Percentiles rank a stretch among this genome's conserved stretches.
These are phyloP conservation scores for Phaeophleospora eucalypticola DNA, from an alignment of 2,329 filamentous ascomycete genomes.

Conservation along the genomic window DNA sequence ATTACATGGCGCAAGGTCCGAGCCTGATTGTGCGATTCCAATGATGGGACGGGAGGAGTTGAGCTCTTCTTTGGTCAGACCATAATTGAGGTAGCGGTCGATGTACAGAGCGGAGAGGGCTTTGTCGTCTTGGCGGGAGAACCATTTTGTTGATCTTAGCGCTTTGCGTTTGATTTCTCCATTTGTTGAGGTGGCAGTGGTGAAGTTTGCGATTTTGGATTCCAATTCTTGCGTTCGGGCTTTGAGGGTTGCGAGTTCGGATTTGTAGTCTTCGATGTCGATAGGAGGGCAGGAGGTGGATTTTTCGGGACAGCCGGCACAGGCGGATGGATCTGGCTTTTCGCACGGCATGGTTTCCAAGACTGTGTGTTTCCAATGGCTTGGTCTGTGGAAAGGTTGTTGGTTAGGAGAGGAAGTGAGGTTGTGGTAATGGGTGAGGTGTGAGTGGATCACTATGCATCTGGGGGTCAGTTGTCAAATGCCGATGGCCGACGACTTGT, in stretches of 20 bases:
- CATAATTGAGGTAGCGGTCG: constrained; percentile 31
- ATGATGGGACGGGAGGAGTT: constrained; percentile 29
- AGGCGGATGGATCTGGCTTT: too few relatives aligned
- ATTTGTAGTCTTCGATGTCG: constrained; percentile 32
- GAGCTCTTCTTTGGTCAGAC: constrained; percentile 29
- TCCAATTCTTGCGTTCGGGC: constrained; percentile 29
- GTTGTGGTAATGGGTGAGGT: too few relatives aligned
- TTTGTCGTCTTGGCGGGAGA: constrained; percentile 26
- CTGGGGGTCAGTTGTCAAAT: too few relatives aligned
- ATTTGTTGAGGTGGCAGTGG: too few relatives aligned
- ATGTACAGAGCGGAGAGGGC: constrained; percentile 30
- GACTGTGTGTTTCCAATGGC: too few relatives aligned
- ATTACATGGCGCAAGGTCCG: constrained; percentile 31
- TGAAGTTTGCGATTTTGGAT: constrained; percentile 24
- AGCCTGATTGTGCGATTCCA: constrained; percentile 30
- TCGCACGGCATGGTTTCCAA: too few relatives aligned
- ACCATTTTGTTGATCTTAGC: constrained; percentile 30
- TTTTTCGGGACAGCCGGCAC: too few relatives aligned
- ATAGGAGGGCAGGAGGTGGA: constrained; percentile 8
- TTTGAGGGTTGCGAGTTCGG: constrained; percentile 26
- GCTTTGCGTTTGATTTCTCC: not conserved
- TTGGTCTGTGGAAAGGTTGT: too few relatives aligned
- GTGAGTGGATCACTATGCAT: too few relatives aligned
- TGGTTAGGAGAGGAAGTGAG: too few relatives aligned
- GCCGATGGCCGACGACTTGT: too few relatives aligned